These are phyloP conservation scores for Neurospora sp. DNA, from an alignment of 495 filamentous ascomycete species.

Conservation along the genomic window DNA sequence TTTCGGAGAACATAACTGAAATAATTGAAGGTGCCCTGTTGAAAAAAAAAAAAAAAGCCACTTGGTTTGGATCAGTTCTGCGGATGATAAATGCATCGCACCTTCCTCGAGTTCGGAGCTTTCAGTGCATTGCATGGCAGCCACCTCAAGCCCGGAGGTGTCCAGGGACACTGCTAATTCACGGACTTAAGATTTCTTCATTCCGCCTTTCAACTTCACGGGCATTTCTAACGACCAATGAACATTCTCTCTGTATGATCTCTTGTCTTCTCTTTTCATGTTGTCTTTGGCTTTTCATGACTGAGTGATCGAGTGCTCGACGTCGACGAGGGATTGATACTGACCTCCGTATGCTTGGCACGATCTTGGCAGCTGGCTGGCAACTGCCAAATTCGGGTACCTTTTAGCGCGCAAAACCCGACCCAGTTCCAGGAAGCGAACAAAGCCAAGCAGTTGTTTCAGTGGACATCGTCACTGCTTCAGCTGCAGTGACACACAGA, in stretches of 20 bases:
- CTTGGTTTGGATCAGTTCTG: not conserved
- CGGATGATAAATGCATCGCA: not conserved
- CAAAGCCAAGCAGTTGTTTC: not conserved
- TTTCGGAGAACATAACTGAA: not conserved
- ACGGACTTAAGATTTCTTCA: not conserved
- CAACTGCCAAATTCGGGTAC: not conserved
- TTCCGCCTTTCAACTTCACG: not conserved
- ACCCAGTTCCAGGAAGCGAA: not conserved
- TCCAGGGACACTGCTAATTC: not conserved
- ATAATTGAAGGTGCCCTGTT: not conserved
- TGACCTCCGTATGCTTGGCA: not conserved
- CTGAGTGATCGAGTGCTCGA: not conserved
- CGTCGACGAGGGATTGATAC: not conserved
- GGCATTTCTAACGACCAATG: too few relatives aligned
- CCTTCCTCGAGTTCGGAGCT: not conserved
- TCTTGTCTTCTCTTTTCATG: accelerated
- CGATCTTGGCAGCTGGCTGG: not conserved
- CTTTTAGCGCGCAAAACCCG: not conserved
- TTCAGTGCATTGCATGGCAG: not conserved
- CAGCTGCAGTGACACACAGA: not conserved
- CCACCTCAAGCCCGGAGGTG: not conserved
- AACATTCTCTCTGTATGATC: not conserved
- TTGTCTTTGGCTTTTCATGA: not conserved
- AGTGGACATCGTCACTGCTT: not conserved
- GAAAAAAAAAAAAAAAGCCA: not conserved